Conservation (phyloP, 208 protist species). For the Tritrichomonas foetus region DNA sequence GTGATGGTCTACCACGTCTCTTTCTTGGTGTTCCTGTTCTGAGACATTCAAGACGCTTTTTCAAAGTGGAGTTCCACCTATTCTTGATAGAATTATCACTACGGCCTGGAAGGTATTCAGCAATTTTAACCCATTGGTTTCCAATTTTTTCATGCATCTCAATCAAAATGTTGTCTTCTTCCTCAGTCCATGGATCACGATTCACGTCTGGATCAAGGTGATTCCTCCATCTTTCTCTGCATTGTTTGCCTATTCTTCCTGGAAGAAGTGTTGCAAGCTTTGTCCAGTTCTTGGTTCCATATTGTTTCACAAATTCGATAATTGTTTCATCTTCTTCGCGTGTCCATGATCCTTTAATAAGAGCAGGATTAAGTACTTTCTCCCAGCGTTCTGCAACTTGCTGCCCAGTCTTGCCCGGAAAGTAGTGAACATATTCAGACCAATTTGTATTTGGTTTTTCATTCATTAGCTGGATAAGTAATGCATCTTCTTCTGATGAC, state of each 20-base stretch:
- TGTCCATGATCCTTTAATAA: constrained; percentile 33
- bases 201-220: constrained; percentile 58
- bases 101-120: constrained; percentile 53
- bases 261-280: constrained; percentile 45
- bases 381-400: constrained; percentile 18
- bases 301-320: constrained; percentile 42
- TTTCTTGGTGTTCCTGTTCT: neutral
- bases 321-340: constrained; percentile 55
- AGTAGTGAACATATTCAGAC: neutral
- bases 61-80: constrained; percentile 59
- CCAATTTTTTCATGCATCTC: constrained; percentile 51
- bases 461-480: neutral
- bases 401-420: neutral
- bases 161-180: constrained; percentile 55
- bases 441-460: neutral
- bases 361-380: neutral
- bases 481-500: neutral
- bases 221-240: constrained; percentile 59
- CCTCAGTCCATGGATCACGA: constrained; percentile 52
- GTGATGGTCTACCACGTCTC: neutral
- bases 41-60: neutral
- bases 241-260: constrained; percentile 57
- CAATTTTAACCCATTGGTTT: constrained; percentile 56
- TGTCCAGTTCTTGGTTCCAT: constrained; percentile 56
- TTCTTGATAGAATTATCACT: constrained; percentile 63